These are phyloP conservation scores for Hypoxylon perforatum DNA, from an alignment of 495 filamentous ascomycete species.

Conservation along the genomic window DNA sequence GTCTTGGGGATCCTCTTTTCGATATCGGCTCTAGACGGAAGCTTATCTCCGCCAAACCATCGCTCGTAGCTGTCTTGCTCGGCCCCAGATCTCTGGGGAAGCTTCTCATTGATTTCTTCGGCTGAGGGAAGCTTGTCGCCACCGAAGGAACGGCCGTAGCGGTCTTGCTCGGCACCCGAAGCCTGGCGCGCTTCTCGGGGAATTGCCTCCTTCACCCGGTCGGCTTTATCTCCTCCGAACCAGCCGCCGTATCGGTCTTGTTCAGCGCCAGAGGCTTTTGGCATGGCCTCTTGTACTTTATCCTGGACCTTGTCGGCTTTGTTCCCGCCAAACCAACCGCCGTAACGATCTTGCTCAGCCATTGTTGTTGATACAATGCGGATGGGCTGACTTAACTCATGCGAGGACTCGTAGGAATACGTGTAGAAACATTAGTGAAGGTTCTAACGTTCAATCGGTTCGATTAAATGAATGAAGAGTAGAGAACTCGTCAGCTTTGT, in stretches of 20 bases:
- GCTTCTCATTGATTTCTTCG: not conserved
- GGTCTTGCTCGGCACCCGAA: slow-evolving; percentile 35
- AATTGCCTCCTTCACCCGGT: slow-evolving; percentile 21
- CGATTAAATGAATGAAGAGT: slow-evolving; percentile 11
- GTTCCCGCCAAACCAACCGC: slow-evolving; percentile 32
- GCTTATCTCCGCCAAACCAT: slow-evolving; percentile 35
- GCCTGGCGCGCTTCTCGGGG: not conserved
- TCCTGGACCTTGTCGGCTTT: slow-evolving; percentile 35
- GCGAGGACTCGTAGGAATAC: not conserved
- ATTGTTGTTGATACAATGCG: slow-evolving; percentile 17
- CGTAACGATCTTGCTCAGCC: slow-evolving; percentile 32
- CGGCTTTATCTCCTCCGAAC: slow-evolving; percentile 32
- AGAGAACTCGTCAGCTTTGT: slow-evolving; percentile 12
- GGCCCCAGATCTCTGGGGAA: slow-evolving; percentile 20
- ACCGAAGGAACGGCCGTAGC: slow-evolving; percentile 29
- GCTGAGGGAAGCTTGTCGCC: slow-evolving; percentile 28
- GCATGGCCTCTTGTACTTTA: slow-evolving; percentile 14
- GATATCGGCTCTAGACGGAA: slow-evolving; percentile 30
- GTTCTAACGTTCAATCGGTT: not conserved
- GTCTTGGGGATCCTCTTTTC: slow-evolving; percentile 29
- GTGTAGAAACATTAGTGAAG: not conserved
- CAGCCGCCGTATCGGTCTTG: slow-evolving; percentile 29
- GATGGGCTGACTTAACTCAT: slow-evolving; percentile 1
- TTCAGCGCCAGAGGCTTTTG: slow-evolving; percentile 27
- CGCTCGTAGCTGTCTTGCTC: slow-evolving; percentile 34